A percentile compares a stretch with the other conserved stretches of the same genome.
Evolutionary conservation across 768 basidiomycete genomes (phyloP).

Genomic region (Baorangia bicolor): DNA sequence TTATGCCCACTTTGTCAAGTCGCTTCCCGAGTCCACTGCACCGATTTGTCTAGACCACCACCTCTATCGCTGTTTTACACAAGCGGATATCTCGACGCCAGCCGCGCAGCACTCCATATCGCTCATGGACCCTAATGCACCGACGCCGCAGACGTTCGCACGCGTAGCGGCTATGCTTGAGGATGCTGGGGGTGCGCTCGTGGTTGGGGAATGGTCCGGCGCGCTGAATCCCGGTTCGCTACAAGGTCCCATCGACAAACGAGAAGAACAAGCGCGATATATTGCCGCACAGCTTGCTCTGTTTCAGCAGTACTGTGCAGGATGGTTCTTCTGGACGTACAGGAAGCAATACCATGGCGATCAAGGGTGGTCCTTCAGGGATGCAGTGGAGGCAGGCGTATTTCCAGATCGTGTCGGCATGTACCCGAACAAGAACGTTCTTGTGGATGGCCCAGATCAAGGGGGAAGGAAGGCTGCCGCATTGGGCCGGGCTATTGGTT

Average conservation of each 20-base stretch:
- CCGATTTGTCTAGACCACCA: conserved; percentile 77
- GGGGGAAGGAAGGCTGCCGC: conserved; percentile 29
- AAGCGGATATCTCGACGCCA: conserved; percentile 50
- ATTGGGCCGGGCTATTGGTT: conserved; percentile 36
- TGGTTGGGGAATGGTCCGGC: conserved; percentile 81
- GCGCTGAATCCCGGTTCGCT: conserved; percentile 68
- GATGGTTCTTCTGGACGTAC: conserved; percentile 86
- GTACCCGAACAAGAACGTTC: conserved; percentile 21
- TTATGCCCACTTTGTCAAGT: conserved; percentile 56
- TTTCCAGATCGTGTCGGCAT: conserved; percentile 57
- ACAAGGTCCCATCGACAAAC: conserved; percentile 43
- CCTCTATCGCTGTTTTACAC: conserved; percentile 78
- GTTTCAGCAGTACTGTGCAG: conserved; percentile 62
- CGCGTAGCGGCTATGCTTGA: conserved; percentile 35
- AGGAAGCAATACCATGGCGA: conserved; percentile 68
- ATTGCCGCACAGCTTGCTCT: conserved; percentile 63
- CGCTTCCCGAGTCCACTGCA: conserved; percentile 29
- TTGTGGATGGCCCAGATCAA: conserved; percentile 21
- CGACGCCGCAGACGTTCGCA: conserved; percentile 42
- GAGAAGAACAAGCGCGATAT: conserved; percentile 46
- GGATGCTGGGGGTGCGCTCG: conserved; percentile 48
- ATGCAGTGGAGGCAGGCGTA: conserved; percentile 61
- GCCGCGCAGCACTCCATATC: conserved; percentile 54
- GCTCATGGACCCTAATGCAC: conserved; percentile 42
- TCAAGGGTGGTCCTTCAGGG: conserved; percentile 70